phyloP scores from a whole-genome alignment of 371 early-diverging fungal genomes.

The Paraphysoderma sedebokerense region DNA sequence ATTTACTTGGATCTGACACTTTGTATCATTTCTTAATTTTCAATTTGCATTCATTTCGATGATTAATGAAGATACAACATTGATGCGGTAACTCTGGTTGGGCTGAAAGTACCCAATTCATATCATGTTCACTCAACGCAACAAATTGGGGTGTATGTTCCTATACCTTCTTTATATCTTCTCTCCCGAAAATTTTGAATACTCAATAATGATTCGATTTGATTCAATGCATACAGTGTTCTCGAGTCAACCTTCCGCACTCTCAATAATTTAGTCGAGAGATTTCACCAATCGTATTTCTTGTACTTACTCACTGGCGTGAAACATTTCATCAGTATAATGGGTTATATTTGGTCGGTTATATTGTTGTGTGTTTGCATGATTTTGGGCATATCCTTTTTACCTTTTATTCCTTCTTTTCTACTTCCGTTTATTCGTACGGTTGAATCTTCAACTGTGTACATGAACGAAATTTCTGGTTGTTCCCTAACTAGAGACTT shows the following conservation, averaged over 20 bases:
- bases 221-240: slow-evolving; percentile 22
- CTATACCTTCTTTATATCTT: not conserved
- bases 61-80: slow-evolving; percentile 44
- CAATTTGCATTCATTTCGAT: not conserved
- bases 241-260: slow-evolving; percentile 71
- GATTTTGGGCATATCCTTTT: too few species aligned
- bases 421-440: too few species aligned
- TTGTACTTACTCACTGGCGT: slow-evolving; percentile 76
- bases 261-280: slow-evolving; percentile 82
- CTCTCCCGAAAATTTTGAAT: not conserved
- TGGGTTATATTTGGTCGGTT: slow-evolving; percentile 71
- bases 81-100: slow-evolving; percentile 63
- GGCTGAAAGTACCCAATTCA: slow-evolving; percentile 17
- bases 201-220: not conserved
- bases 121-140: slow-evolving; percentile 5
- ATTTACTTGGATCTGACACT: not conserved
- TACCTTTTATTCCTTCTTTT: too few species aligned
- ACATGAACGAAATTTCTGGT: too few species aligned
- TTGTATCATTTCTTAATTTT: not conserved
- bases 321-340: slow-evolving; percentile 63
- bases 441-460: too few species aligned
- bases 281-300: slow-evolving; percentile 89
- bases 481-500: too few species aligned
- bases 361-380: slow-evolving; percentile 47
- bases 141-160: slow-evolving; percentile 43